A percentile compares a stretch with the other conserved stretches of the same genome.
phyloP scores from a whole-genome alignment of 192 early-diverging fungal species.

The Gigaspora rosea region DNA sequence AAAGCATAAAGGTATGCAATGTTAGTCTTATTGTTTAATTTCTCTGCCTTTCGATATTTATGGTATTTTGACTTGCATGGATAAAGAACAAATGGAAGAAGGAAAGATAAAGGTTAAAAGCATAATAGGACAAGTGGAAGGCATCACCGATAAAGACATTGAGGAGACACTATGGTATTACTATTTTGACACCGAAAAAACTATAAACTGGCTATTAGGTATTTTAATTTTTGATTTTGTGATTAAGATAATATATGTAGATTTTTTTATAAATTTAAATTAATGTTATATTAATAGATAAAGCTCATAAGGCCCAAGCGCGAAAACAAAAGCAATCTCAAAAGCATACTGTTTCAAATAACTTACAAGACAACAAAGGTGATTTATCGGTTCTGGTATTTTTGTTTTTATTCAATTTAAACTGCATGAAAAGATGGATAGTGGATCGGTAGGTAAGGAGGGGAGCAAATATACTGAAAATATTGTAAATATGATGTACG shows the following conservation, averaged over 20 bases:
- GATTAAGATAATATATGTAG: background rate
- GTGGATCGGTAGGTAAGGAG: too few relatives aligned
- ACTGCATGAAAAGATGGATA: too few relatives aligned
- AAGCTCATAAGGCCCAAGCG: background rate
- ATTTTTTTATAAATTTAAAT: too few relatives aligned
- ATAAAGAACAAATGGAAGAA: slow-evolving; percentile 48
- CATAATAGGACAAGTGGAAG: slow-evolving; percentile 58
- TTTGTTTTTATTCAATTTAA: too few relatives aligned
- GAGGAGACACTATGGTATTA: slow-evolving; percentile 71
- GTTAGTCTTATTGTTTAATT: background rate
- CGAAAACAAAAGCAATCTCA: background rate
- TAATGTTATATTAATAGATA: slow-evolving; percentile 12
- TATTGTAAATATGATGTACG: too few relatives aligned
- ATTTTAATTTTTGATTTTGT: slow-evolving; percentile 26
- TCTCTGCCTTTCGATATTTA: background rate
- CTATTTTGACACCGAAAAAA: slow-evolving; percentile 69
- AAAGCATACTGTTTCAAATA: background rate
- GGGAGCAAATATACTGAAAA: too few relatives aligned
- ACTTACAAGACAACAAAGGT: slow-evolving; percentile 8
- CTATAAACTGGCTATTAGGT: slow-evolving; percentile 72
- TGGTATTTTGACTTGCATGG: background rate
- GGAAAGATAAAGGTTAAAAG: slow-evolving; percentile 60
- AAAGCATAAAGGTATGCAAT: background rate
- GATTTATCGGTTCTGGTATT: slow-evolving; percentile 15
- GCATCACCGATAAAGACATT: slow-evolving; percentile 65